Evolutionary conservation across 1,284 basidiomycete genomes (phyloP).

Genomic region (Ganoderma lingzhi): DNA sequence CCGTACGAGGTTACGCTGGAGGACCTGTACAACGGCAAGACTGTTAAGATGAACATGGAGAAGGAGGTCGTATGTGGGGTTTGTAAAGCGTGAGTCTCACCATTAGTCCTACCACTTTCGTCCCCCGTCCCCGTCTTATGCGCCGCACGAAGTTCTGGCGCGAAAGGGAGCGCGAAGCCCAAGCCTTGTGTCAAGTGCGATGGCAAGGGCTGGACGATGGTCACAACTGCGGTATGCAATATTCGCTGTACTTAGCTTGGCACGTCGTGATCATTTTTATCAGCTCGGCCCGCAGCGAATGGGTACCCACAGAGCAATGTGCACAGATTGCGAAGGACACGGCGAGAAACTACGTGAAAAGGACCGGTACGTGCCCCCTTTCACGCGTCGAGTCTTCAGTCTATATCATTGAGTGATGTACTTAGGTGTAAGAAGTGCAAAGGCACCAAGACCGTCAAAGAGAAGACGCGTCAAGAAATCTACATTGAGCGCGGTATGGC

Average conservation of each 20-base stretch:
- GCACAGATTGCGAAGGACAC: slow-evolving; percentile 82
- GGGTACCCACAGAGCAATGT: slow-evolving; percentile 64
- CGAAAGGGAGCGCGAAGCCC: slow-evolving; percentile 80
- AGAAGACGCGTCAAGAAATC: slow-evolving; percentile 90
- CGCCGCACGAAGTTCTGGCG: slow-evolving; percentile 69
- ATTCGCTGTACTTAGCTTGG: slow-evolving; percentile 11
- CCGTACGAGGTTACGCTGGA: slow-evolving; percentile 90
- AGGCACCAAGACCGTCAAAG: slow-evolving; percentile 84
- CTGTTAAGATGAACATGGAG: slow-evolving; percentile 90
- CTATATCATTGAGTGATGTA: not conserved
- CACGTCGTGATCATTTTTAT: slow-evolving; percentile 17
- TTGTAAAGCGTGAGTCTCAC: slow-evolving; percentile 78
- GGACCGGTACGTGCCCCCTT: slow-evolving; percentile 66
- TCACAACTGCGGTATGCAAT: slow-evolving; percentile 62
- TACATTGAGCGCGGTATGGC: slow-evolving; percentile 90
- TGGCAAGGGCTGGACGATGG: slow-evolving; percentile 81
- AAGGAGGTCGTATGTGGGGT: slow-evolving; percentile 81
- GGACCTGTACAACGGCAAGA: slow-evolving; percentile 93
- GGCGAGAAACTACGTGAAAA: slow-evolving; percentile 89
- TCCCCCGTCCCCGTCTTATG: not conserved
- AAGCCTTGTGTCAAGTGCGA: slow-evolving; percentile 86
- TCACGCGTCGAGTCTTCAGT: too few relatives aligned
- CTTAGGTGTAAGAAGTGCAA: slow-evolving; percentile 95
- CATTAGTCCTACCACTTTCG: not conserved
- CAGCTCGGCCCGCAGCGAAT: slow-evolving; percentile 60